These are phyloP conservation scores for Cytospora piceae DNA, from an alignment of 2,329 filamentous ascomycete genomes.

Conservation along the genomic window DNA sequence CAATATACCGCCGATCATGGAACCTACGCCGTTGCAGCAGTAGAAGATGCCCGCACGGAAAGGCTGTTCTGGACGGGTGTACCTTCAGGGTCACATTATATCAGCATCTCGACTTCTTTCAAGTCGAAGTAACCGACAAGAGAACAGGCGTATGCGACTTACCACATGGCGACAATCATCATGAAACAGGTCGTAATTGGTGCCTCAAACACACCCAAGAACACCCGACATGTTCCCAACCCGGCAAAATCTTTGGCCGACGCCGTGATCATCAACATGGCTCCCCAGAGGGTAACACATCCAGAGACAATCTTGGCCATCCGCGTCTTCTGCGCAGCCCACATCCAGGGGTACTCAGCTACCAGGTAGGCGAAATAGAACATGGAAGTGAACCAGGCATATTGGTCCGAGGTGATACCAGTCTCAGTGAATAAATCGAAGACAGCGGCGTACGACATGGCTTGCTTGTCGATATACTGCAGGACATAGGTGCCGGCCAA, in stretches of 20 bases:
- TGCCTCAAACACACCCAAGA: conserved; percentile 52
- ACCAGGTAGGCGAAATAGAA: conserved; percentile 57
- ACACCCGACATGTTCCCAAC: conserved; percentile 48
- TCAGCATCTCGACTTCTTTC: not conserved
- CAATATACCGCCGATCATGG: conserved; percentile 43
- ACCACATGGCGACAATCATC: conserved; percentile 55
- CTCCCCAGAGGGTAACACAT: conserved; percentile 42
- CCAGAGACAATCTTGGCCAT: conserved; percentile 42
- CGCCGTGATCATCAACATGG: conserved; percentile 48
- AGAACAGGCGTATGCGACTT: not conserved
- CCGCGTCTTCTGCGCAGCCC: conserved; percentile 41
- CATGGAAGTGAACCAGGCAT: conserved; percentile 58
- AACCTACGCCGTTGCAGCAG: conserved; percentile 45
- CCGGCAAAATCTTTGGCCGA: conserved; percentile 46
- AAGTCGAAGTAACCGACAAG: not conserved
- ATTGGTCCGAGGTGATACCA: conserved; percentile 50
- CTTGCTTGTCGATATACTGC: conserved; percentile 61
- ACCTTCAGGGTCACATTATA: conserved; percentile 36
- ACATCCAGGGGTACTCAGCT: conserved; percentile 46
- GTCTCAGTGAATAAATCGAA: conserved; percentile 58
- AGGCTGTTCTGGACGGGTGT: conserved; percentile 49
- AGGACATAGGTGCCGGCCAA: conserved; percentile 54
- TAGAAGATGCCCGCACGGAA: conserved; percentile 50
- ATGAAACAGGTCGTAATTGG: conserved; percentile 54
- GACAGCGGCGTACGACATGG: conserved; percentile 57